phyloP scores from a whole-genome alignment of 73 alveolate species.

The Diophrys sp. region DNA sequence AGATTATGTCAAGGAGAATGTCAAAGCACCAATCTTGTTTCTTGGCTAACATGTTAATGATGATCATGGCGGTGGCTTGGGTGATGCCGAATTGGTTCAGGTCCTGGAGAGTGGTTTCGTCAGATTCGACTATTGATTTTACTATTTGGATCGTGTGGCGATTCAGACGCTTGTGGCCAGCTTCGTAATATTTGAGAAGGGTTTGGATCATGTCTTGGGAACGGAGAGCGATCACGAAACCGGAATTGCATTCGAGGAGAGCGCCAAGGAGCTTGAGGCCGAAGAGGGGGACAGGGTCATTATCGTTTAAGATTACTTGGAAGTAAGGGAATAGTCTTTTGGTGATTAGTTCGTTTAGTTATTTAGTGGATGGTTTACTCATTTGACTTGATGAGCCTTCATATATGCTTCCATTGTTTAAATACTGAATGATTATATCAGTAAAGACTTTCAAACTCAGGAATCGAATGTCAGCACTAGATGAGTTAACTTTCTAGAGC shows the following conservation, averaged over 20 bases:
- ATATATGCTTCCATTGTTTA: slow-evolving; percentile 40
- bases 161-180: slow-evolving; percentile 58
- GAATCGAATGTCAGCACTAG: slow-evolving; percentile 66
- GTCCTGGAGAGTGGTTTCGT: slow-evolving; percentile 39
- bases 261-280: slow-evolving; percentile 56
- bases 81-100: slow-evolving; percentile 28
- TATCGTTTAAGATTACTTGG: slow-evolving; percentile 15
- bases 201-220: slow-evolving; percentile 22
- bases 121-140: slow-evolving; percentile 54
- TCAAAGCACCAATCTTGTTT: slow-evolving; percentile 74
- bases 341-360: slow-evolving; percentile 58
- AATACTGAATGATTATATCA: slow-evolving; percentile 68
- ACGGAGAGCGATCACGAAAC: slow-evolving; percentile 22
- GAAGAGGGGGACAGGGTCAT: slow-evolving; percentile 52
- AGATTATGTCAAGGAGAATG: slow-evolving; percentile 53
- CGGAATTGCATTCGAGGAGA: slow-evolving; percentile 54
- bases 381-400: slow-evolving; percentile 7
- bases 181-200: slow-evolving; percentile 49
- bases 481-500: slow-evolving; percentile 30
- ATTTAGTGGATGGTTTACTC: slow-evolving; percentile 36
- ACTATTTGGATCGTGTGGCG: slow-evolving; percentile 57
- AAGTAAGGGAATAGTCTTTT: slow-evolving; percentile 41
- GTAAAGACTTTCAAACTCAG: slow-evolving; percentile 73
- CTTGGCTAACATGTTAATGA: slow-evolving; percentile 44
- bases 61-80: slow-evolving; percentile 43